Conservation (phyloP, 78 protist genomes). For the Dictyostelium citrinum region DNA sequence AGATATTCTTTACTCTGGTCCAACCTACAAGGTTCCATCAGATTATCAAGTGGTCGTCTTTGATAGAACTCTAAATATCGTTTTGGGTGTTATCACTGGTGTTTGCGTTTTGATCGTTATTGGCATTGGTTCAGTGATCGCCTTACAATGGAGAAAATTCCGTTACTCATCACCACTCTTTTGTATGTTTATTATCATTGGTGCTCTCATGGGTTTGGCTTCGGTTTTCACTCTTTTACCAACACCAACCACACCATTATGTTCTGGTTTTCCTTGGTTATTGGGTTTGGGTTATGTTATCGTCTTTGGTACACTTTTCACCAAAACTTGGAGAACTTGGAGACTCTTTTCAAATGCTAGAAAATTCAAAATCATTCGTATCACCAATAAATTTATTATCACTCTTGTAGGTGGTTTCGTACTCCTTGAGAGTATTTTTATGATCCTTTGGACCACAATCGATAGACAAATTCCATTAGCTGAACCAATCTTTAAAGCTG, state of each 20-base stretch:
- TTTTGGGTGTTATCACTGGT: constrained; percentile 56
- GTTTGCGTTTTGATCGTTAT: constrained; percentile 23
- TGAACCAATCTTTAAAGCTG: constrained; percentile 36
- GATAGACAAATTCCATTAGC: constrained; percentile 20
- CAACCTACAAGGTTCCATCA: constrained; percentile 10
- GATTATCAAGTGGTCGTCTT: constrained; percentile 5
- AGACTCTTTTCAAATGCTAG: constrained; percentile 32
- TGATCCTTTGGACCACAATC: constrained; percentile 30
- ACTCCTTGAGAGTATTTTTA: neutral
- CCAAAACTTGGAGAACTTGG: constrained; percentile 65
- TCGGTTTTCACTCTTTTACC: neutral
- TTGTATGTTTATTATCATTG: constrained; percentile 51
- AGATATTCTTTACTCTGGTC: constrained; percentile 11
- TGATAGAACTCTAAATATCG: constrained; percentile 3
- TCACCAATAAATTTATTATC: constrained; percentile 13
- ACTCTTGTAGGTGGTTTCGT: constrained; percentile 40
- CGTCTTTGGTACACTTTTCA: constrained; percentile 37
- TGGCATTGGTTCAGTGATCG: constrained; percentile 18
- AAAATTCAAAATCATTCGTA: constrained; percentile 49
- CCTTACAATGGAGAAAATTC: constrained; percentile 61
- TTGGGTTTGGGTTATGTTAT: constrained; percentile 52
- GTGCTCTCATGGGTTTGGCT: constrained; percentile 44
- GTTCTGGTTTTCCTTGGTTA: constrained; percentile 55
- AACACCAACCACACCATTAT: constrained; percentile 24
- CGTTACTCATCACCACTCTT: constrained; percentile 73